Conservation (phyloP, 1,284 basidiomycete species). For the Papiliotrema fonsecae region DNA sequence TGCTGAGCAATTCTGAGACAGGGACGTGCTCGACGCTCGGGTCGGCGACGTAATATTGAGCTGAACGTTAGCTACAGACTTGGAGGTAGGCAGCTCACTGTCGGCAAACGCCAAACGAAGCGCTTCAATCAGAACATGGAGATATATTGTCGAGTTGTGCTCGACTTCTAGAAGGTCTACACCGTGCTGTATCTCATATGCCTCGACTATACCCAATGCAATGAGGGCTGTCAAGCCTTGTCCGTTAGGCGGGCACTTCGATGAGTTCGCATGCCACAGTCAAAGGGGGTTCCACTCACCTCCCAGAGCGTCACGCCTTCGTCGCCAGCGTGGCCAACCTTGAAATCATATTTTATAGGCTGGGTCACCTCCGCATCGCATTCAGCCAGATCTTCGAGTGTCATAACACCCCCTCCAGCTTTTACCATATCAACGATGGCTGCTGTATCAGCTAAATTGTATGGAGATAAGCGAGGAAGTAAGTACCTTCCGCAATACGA, state of each 20-base stretch:
- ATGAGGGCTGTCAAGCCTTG: constrained; percentile 93
- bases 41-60: constrained; percentile 82
- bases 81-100: constrained; percentile 3
- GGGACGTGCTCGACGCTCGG: constrained; percentile 70
- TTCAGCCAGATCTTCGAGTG: constrained; percentile 74
- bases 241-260: constrained; percentile 84
- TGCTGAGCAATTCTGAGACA: constrained; percentile 70
- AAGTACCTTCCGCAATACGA: constrained; percentile 63
- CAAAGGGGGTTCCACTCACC: constrained; percentile 50
- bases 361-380: constrained; percentile 75
- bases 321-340: constrained; percentile 48
- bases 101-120: constrained; percentile 41
- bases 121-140: constrained; percentile 77
- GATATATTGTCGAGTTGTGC: constrained; percentile 81
- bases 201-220: constrained; percentile 86
- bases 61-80: constrained; percentile 11
- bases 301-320: constrained; percentile 77
- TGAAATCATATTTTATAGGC: constrained; percentile 84
- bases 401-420: constrained; percentile 82
- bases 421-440: constrained; percentile 75
- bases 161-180: constrained; percentile 69
- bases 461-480: background rate
- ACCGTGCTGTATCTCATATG: constrained; percentile 68
- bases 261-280: background rate
- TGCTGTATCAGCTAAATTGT: constrained; percentile 55